Conservation (phyloP, 2,329 filamentous ascomycete species). For the Pseudopyricularia cyperi region DNA sequence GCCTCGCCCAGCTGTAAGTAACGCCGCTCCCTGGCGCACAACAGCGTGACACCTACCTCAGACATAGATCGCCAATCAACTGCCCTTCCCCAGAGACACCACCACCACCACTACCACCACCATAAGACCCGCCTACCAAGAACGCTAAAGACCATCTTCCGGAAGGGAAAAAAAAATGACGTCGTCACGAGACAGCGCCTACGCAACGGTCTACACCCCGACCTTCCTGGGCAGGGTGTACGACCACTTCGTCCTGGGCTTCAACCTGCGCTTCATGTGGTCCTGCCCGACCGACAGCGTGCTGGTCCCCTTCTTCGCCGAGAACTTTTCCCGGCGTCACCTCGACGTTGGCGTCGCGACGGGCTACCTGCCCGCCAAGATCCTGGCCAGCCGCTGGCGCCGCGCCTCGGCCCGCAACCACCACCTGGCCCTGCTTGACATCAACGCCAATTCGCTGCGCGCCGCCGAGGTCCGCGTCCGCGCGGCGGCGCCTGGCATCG, state of each 20-base stretch:
- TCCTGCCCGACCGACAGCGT: slow-evolving; percentile 16
- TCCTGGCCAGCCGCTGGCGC: slow-evolving; percentile 10
- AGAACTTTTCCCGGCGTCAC: slow-evolving; percentile 20
- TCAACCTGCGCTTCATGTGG: slow-evolving; percentile 23
- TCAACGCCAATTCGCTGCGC: slow-evolving; percentile 19
- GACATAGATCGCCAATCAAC: too few relatives aligned
- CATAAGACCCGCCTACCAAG: too few relatives aligned
- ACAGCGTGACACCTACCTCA: too few relatives aligned
- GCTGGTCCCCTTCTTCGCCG: slow-evolving; percentile 20
- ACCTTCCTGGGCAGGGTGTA: slow-evolving; percentile 11
- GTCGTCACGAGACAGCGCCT: neutral
- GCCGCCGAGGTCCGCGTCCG: slow-evolving; percentile 14
- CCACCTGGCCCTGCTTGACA: slow-evolving; percentile 21
- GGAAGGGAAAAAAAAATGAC: neutral
- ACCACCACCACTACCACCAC: too few relatives aligned
- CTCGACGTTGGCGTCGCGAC: slow-evolving; percentile 26
- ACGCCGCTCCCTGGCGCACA: too few relatives aligned
- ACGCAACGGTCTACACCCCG: slow-evolving; percentile 6
- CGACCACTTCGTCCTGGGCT: slow-evolving; percentile 18
- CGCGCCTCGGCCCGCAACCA: slow-evolving; percentile 8
- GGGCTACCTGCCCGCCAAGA: slow-evolving; percentile 21
- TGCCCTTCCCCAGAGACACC: too few relatives aligned
- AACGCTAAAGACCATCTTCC: neutral
- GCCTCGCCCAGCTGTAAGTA: too few relatives aligned
- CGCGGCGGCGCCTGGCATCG: slow-evolving; percentile 8